phyloP scores from a whole-genome alignment of 352 stramenopile species.

The Thalassiosira hispida region DNA sequence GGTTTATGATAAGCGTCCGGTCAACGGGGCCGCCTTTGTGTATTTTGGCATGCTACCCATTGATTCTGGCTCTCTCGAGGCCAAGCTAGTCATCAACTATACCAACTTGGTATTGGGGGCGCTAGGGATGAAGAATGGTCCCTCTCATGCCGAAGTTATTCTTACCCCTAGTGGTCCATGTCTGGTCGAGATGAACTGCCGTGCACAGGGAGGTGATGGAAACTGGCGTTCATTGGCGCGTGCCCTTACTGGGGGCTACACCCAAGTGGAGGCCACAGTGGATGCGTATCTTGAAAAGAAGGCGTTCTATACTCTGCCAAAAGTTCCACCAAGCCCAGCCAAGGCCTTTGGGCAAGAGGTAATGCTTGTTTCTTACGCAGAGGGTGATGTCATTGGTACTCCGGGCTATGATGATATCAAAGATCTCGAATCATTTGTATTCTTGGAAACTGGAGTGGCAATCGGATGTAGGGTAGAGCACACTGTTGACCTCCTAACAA shows the following conservation, averaged over 20 bases:
- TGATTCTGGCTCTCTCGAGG: conserved; percentile 65
- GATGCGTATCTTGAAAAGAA: conserved; percentile 86
- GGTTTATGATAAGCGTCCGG: conserved; percentile 93
- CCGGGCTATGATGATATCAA: conserved; percentile 91
- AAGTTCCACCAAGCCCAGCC: conserved; percentile 87
- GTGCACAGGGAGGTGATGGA: conserved; percentile 93
- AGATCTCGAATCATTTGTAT: conserved; percentile 90
- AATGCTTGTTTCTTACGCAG: conserved; percentile 92
- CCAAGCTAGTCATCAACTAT: conserved; percentile 78
- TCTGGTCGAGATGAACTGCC: conserved; percentile 93
- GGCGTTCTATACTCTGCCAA: conserved; percentile 63
- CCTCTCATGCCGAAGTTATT: conserved; percentile 78
- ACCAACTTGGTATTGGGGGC: conserved; percentile 67
- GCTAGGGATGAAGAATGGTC: conserved; percentile 80
- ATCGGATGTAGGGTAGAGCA: conserved; percentile 89
- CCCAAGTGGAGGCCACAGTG: conserved; percentile 91
- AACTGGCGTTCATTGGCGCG: conserved; percentile 90
- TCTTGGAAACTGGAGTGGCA: conserved; percentile 90
- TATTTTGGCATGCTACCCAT: conserved; percentile 85
- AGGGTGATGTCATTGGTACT: conserved; percentile 89
- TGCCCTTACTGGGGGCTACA: conserved; percentile 84
- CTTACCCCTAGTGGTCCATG: conserved; percentile 86
- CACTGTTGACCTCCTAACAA: conserved; percentile 94
- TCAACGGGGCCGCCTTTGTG: conserved; percentile 86
- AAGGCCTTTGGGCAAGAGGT: conserved; percentile 89